Conservation (phyloP, 257 asterid genomes). For the Scutellaria barbata region DNA sequence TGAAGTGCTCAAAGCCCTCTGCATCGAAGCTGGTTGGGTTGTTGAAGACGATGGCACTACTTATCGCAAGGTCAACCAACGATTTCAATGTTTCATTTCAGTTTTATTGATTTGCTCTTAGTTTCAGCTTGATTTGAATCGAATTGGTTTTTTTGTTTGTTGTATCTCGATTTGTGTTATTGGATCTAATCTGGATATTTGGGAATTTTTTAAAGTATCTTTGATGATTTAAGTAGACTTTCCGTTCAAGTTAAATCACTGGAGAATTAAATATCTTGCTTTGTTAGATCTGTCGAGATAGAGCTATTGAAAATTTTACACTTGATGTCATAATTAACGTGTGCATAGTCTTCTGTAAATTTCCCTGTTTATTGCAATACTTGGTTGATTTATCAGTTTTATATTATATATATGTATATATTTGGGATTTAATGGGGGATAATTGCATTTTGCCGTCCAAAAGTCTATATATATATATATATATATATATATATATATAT, state of each 20-base stretch:
- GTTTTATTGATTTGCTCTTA: background rate
- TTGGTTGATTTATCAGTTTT: background rate
- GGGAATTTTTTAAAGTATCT: slow-evolving; percentile 14
- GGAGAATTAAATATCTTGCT: background rate
- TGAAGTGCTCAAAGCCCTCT: slow-evolving; percentile 83
- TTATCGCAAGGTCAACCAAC: slow-evolving; percentile 61
- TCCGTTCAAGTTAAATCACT: background rate
- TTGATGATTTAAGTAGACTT: background rate
- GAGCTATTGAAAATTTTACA: background rate
- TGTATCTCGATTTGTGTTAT: slow-evolving; percentile 7
- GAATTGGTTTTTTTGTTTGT: background rate
- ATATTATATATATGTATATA: too few relatives aligned
- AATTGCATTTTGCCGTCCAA: too few relatives aligned
- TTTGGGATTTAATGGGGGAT: too few relatives aligned
- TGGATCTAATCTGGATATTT: slow-evolving; percentile 33
- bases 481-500: too few relatives aligned
- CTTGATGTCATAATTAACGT: background rate
- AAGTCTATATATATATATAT: too few relatives aligned
- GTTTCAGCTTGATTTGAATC: background rate
- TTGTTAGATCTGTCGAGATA: background rate
- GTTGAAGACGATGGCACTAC: slow-evolving; percentile 90
- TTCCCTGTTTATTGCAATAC: slow-evolving; percentile 3
- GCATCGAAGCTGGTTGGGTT: slow-evolving; percentile 81
- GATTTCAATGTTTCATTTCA: background rate
- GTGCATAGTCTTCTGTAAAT: background rate